These are phyloP conservation scores for Penicillium ucsense DNA, from an alignment of 495 filamentous ascomycete genomes.

Conservation along the genomic window DNA sequence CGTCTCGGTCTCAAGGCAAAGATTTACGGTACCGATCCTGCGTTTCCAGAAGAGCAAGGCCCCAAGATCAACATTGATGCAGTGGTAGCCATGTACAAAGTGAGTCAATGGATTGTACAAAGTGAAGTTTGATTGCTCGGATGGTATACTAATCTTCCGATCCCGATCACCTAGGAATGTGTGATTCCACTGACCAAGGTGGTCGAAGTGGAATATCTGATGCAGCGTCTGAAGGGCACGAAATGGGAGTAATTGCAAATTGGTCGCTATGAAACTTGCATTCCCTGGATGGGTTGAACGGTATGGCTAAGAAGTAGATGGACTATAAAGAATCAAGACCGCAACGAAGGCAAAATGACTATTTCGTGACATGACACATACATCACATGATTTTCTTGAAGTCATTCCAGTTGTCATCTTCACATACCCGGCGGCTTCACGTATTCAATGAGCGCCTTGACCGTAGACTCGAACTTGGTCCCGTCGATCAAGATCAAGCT, in stretches of 20 bases:
- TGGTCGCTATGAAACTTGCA: conserved; percentile 11
- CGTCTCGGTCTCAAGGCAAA: conserved; percentile 81
- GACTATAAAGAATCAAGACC: conserved; percentile 1
- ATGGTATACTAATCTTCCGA: too few relatives aligned
- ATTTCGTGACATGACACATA: conserved; percentile 22
- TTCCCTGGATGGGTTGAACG: too few relatives aligned
- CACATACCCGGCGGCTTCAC: conserved; percentile 21
- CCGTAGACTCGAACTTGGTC: conserved; percentile 52
- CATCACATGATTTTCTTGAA: conserved; percentile 4
- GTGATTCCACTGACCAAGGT: conserved; percentile 96
- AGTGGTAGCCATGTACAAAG: conserved; percentile 89
- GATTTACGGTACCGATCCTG: conserved; percentile 91
- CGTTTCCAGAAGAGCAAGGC: conserved; percentile 41
- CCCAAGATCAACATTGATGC: conserved; percentile 87
- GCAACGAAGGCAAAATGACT: conserved; percentile 7
- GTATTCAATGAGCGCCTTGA: conserved; percentile 63
- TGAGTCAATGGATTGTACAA: conserved; percentile 15
- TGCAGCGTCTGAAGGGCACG: conserved; percentile 75
- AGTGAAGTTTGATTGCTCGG: neutral
- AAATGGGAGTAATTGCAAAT: conserved; percentile 41
- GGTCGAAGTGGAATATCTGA: conserved; percentile 95
- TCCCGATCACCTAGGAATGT: conserved; percentile 45
- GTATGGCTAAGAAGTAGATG: too few relatives aligned
- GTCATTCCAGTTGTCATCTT: neutral
- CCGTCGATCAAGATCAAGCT: conserved; percentile 72